Evolutionary conservation across 805 yeast genomes (phyloP), one percentile per base, ranked within the genome.

Genomic region (Grigorovia yakushimaensis): DNA sequence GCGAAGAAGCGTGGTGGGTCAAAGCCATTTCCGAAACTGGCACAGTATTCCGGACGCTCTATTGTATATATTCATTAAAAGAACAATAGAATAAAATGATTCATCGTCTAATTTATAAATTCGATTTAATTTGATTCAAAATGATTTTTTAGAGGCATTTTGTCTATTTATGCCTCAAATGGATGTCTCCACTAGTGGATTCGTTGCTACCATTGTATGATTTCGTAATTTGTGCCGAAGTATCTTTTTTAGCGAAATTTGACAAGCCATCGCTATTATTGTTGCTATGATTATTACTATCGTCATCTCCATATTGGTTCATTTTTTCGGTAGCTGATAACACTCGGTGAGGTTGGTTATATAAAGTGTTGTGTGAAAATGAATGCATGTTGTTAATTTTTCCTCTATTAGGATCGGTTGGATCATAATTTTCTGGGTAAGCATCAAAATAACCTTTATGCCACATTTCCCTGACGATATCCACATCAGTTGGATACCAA

Each of bases 401-500:
- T 3, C 13, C 44, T 53, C 83, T 72, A 48, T 79, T 65, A n/a
- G 89, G 88, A 64, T 84, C 89, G 1, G 94, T 84, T 27, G 94
- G 94, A 61, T 84, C 94, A 59, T 82, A 84, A 46, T 76, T 72
- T 8, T 61, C 69, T 9, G 88, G 88, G 58, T 81, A 84, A 36
- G 73, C 76, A 50, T 71, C 79, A 56, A 76, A 84, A 51, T 80
- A 81, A 39, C 94, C 94, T 44, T 73, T 69, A 18, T 66, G 64
- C 54, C 78, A 80, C 66, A 85, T 75, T 63, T 85, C 93, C 55
- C 93, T 68, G 47, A 85, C 73, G 51, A 85, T 80, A 56, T 85
- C 93, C 49, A 81, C 67, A 62, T 85, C 93, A 48, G 67, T 72
- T n/a, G 94, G 95, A 54, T 57, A 67, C 53, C 68, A 73, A 24